A percentile compares a stretch with the other conserved stretches of the same genome.
Conservation (phyloP, 306 rosid genomes). For the Cucumis cinereus region DNA sequence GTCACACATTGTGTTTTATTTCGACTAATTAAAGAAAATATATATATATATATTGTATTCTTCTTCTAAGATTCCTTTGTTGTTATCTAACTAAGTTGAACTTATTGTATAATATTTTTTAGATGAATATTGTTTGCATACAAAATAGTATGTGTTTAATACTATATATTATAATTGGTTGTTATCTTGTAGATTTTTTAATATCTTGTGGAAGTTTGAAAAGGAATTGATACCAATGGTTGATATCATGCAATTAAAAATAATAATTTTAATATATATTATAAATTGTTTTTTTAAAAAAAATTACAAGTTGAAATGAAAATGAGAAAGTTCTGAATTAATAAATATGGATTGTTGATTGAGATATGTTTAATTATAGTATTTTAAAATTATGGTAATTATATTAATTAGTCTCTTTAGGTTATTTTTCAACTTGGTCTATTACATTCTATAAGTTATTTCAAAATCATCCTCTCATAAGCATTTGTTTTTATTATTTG, state of each 20-base stretch:
- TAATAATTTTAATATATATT: neutral
- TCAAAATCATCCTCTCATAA: too few species aligned
- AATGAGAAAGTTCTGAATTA: neutral
- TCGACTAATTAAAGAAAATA: neutral
- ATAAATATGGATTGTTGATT: neutral
- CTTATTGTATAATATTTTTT: neutral
- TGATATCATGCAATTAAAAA: neutral
- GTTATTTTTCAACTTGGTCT: neutral
- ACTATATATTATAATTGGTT: neutral
- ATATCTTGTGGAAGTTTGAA: neutral
- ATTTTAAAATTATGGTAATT: neutral
- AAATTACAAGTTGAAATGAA: neutral
- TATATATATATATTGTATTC: neutral
- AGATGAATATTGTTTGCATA: neutral
- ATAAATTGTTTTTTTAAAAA: neutral
- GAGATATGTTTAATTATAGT: neutral
- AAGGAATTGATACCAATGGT: neutral
- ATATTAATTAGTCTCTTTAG: neutral
- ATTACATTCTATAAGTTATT: too few species aligned
- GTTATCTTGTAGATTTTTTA: neutral
- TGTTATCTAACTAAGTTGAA: neutral
- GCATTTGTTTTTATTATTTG: too few species aligned
- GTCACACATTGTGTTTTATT: conserved; percentile 4
- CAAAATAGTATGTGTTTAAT: neutral
- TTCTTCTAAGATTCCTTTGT: conserved; percentile 5